A percentile compares a stretch with the other conserved stretches of the same genome.
These are phyloP conservation scores for Macaranga tanarius DNA, from an alignment of 441 rosid species.

Conservation along the genomic window DNA sequence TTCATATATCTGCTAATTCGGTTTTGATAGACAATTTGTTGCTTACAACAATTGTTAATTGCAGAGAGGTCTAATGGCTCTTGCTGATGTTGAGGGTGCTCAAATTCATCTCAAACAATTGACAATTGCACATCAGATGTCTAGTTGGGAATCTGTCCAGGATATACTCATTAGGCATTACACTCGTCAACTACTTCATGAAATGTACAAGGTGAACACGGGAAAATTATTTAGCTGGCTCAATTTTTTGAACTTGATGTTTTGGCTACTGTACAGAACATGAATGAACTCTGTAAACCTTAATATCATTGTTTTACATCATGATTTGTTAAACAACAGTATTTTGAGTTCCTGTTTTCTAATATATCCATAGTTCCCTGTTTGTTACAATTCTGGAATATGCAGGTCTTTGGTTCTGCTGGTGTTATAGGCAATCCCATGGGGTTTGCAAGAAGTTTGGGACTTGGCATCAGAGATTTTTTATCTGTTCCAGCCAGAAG, in stretches of 20 bases:
- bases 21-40: not conserved
- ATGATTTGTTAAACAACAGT: not conserved
- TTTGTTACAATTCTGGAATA: slow-evolving; percentile 18
- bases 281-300: not conserved
- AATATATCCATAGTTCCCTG: slow-evolving; percentile 7
- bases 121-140: slow-evolving; percentile 83
- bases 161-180: slow-evolving; percentile 87
- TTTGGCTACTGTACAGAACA: not conserved
- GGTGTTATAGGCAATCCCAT: slow-evolving; percentile 98
- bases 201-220: slow-evolving; percentile 82
- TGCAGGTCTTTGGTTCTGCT: slow-evolving; percentile 96
- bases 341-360: not conserved
- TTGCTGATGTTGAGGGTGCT: slow-evolving; percentile 98
- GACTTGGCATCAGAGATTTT: slow-evolving; percentile 89
- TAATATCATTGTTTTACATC: not conserved
- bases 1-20: not conserved
- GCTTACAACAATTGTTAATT: slow-evolving; percentile 20
- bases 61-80: slow-evolving; percentile 97
- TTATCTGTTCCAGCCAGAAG: slow-evolving; percentile 85
- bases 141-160: slow-evolving; percentile 94
- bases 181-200: slow-evolving; percentile 86
- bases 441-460: slow-evolving; percentile 97
- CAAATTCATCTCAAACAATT: slow-evolving; percentile 80
- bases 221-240: not conserved
- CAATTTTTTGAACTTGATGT: slow-evolving; percentile 4